A percentile compares a stretch with the other conserved stretches of the same genome.
phyloP scores from a whole-genome alignment of 805 yeast genomes.

The Spathaspora arborariae region DNA sequence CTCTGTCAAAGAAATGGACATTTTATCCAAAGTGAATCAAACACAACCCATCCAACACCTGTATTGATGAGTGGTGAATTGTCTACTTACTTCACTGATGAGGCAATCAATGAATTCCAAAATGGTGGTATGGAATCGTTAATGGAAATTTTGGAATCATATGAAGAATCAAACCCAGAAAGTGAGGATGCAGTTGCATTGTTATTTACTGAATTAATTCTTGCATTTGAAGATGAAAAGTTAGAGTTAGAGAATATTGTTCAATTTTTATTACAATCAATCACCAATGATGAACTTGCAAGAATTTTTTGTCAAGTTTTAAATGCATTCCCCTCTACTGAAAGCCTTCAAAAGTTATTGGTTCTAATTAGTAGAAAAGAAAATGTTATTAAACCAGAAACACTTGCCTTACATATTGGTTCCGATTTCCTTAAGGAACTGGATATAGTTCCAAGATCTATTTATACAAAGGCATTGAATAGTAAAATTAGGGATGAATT shows the following conservation, averaged over 20 bases:
- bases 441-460: slow-evolving; percentile 28
- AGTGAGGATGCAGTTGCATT: slow-evolving; percentile 17
- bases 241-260: slow-evolving; percentile 13
- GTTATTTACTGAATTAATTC: slow-evolving; percentile 31
- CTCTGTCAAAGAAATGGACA: neutral
- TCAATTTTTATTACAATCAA: slow-evolving; percentile 22
- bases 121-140: slow-evolving; percentile 30
- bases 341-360: slow-evolving; percentile 18
- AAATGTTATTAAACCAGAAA: slow-evolving; percentile 25
- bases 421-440: slow-evolving; percentile 24
- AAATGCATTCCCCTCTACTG: slow-evolving; percentile 33
- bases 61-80: slow-evolving; percentile 9
- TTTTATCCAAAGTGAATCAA: neutral
- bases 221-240: slow-evolving; percentile 20
- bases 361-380: slow-evolving; percentile 19
- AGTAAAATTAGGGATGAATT: slow-evolving; percentile 37
- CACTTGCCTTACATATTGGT: slow-evolving; percentile 27
- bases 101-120: slow-evolving; percentile 27
- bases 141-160: slow-evolving; percentile 26
- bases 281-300: slow-evolving; percentile 30
- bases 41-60: neutral
- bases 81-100: slow-evolving; percentile 25
- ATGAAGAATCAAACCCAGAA: slow-evolving; percentile 16
- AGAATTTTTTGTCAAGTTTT: slow-evolving; percentile 34
- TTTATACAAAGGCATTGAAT: slow-evolving; percentile 35